Base-by-base conservation (phyloP, 1,284 basidiomycete species). In the Malassezia vespertilionis region DNA sequence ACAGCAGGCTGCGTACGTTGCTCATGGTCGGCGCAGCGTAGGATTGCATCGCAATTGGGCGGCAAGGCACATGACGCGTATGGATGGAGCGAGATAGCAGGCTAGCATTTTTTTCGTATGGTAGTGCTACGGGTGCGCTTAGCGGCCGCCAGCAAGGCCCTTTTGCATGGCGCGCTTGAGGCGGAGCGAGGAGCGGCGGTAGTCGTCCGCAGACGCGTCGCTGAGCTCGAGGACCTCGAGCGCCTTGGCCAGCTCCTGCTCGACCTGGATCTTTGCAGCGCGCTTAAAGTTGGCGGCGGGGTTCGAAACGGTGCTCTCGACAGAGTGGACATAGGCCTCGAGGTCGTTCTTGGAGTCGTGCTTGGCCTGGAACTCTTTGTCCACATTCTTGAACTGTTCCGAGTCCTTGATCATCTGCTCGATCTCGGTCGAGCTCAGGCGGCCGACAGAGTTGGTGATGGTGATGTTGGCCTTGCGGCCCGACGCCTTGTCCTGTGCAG, bases 341-440 rank as follows among this genome's bases (percentile, higher is more conserved):
- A 69, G 60, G 59, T 69, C 66, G 57, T 67, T 63, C 50, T 57
- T 56, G 45, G 65, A 61, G 55, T 69, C 66, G 63, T 69, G 66
- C 52, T 63, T 61, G 40, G 66, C 66, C 46, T 64, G 64, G 65
- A 69, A 69, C 60, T 69, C 67, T 52, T 62, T 61, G 63, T 69
- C 67, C 39, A 61, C 58, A 53, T 63, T 60, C 63, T 64, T 65
- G 67, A 69, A 70, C 44, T 60, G 58, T 59, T 70, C 67, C 52
- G 63, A 62, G 45, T 70, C 67, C 63, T 68, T 69, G 65, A 70
- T 69, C 67, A 70, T 70, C 61, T 70, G 65, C 54, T 70, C 67
- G 45, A 70, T 70, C 60, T 70, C 67, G 38, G 60, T 63, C 23
- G 56, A 60, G 44, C 56, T 59, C 20, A 70, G 57, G 36, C 67